Evolutionary conservation across 768 basidiomycete genomes (phyloP).

Genomic region (Hypsizygus marmoreus): DNA sequence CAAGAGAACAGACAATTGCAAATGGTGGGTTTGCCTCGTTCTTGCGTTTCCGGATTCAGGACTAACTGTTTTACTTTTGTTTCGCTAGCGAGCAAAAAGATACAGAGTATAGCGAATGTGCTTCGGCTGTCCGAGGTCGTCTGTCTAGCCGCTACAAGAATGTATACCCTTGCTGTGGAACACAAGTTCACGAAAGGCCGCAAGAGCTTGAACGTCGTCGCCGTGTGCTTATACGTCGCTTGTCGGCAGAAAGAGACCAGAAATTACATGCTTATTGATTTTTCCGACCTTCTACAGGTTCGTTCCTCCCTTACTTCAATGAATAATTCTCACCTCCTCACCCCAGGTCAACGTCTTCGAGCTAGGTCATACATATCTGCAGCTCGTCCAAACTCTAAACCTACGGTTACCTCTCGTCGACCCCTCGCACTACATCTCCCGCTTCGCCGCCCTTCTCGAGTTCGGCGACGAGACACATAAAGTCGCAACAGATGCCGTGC

Average conservation of each 20-base stretch:
- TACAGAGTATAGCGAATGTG: constrained; percentile 78
- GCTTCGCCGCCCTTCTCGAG: constrained; percentile 92
- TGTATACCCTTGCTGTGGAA: constrained; percentile 92
- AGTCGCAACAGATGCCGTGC: constrained; percentile 91
- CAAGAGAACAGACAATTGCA: constrained; percentile 87
- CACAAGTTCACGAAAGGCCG: constrained; percentile 95
- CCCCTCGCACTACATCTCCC: constrained; percentile 94
- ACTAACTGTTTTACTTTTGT: constrained; percentile 5
- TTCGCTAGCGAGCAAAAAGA: constrained; percentile 72
- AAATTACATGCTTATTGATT: constrained; percentile 98
- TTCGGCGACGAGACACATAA: constrained; percentile 93
- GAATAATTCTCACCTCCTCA: neutral
- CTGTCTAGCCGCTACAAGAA: constrained; percentile 76
- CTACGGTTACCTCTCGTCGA: constrained; percentile 88
- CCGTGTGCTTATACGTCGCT: constrained; percentile 93
- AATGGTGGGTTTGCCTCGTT: constrained; percentile 59
- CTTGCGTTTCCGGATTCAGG: neutral
- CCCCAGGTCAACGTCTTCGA: constrained; percentile 94
- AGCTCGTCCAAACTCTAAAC: constrained; percentile 86
- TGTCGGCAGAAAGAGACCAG: constrained; percentile 89
- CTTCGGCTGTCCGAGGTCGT: constrained; percentile 81
- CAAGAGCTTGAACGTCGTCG: constrained; percentile 89
- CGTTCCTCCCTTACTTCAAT: constrained; percentile 8
- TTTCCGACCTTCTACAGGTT: constrained; percentile 93
- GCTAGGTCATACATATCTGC: constrained; percentile 93